Conservation (phyloP, 75 land plant genomes). For the Larix kaempferi region DNA sequence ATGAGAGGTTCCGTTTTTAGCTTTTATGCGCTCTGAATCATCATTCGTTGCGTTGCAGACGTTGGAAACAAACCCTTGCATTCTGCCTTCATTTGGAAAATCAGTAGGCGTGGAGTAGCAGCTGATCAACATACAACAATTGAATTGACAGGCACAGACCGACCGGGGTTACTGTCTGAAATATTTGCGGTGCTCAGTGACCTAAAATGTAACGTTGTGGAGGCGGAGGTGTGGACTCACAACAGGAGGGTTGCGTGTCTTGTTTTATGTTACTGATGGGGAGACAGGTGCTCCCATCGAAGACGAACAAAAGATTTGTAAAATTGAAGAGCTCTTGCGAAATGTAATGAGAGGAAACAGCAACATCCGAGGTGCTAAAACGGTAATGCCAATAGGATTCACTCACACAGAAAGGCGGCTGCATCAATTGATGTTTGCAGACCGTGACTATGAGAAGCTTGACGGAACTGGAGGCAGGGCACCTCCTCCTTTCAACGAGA, state of each 20-base stretch:
- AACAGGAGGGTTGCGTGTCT: slow-evolving; percentile 70
- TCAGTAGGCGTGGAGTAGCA: slow-evolving; percentile 16
- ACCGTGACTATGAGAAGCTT: slow-evolving; percentile 44
- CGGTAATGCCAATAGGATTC: slow-evolving; percentile 33
- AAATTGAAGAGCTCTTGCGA: slow-evolving; percentile 55
- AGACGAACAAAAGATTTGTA: slow-evolving; percentile 30
- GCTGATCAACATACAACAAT: slow-evolving; percentile 39
- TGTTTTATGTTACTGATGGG: slow-evolving; percentile 48
- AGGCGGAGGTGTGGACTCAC: slow-evolving; percentile 82
- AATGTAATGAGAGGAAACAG: slow-evolving; percentile 47
- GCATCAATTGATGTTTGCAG: slow-evolving; percentile 75
- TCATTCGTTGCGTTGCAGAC: neutral
- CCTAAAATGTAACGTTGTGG: slow-evolving; percentile 59
- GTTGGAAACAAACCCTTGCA: neutral
- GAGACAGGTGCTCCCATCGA: slow-evolving; percentile 38
- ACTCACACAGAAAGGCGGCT: slow-evolving; percentile 68
- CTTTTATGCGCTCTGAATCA: too few species aligned
- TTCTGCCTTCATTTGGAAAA: slow-evolving; percentile 20
- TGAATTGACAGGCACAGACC: slow-evolving; percentile 74
- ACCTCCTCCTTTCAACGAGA: neutral
- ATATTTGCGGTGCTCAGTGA: slow-evolving; percentile 68
- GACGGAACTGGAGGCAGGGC: neutral
- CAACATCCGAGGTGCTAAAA: slow-evolving; percentile 39
- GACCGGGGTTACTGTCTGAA: slow-evolving; percentile 85
- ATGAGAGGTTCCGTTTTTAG: too few species aligned